Evolutionary conservation across 1,139 yeast genomes (phyloP).

Genomic region (Hyphopichia fennica): DNA sequence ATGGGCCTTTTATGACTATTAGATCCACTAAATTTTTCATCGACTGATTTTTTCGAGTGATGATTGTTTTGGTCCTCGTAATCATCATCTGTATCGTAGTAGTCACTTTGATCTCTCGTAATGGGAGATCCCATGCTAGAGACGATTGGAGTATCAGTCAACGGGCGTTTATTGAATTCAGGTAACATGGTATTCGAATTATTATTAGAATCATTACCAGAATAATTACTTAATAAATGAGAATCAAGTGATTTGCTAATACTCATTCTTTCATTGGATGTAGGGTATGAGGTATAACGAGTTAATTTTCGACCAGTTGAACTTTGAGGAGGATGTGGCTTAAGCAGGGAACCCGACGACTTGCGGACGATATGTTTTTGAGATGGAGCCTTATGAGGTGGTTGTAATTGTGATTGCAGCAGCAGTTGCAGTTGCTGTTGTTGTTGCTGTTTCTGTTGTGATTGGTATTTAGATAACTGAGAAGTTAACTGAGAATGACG

Average conservation of each 20-base stretch:
- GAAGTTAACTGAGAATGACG: conserved; percentile 1
- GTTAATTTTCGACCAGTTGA: conserved; percentile 6
- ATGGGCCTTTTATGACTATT: neutral
- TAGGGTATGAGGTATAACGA: conserved; percentile 15
- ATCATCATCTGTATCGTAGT: conserved; percentile 15
- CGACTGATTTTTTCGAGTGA: neutral
- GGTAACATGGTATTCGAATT: conserved; percentile 33
- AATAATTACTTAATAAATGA: conserved; percentile 21
- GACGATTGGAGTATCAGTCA: conserved; percentile 70
- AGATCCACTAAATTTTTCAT: neutral
- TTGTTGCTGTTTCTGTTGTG: neutral
- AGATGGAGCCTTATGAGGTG: too few relatives aligned
- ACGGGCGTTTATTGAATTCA: conserved; percentile 65
- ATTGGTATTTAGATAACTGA: neutral
- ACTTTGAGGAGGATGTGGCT: neutral
- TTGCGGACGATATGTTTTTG: too few relatives aligned
- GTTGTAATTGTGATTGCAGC: too few relatives aligned
- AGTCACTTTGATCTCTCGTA: conserved; percentile 32
- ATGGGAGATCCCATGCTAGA: conserved; percentile 57
- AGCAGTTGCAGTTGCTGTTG: too few relatives aligned
- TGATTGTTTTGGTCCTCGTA: conserved; percentile 6
- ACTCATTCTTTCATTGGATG: conserved; percentile 19
- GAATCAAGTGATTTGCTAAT: conserved; percentile 32
- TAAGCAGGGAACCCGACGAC: neutral
- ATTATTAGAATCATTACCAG: conserved; percentile 6